Evolutionary conservation across 2,329 filamentous ascomycete species (phyloP).

Genomic region (Thyridium curvatum): DNA sequence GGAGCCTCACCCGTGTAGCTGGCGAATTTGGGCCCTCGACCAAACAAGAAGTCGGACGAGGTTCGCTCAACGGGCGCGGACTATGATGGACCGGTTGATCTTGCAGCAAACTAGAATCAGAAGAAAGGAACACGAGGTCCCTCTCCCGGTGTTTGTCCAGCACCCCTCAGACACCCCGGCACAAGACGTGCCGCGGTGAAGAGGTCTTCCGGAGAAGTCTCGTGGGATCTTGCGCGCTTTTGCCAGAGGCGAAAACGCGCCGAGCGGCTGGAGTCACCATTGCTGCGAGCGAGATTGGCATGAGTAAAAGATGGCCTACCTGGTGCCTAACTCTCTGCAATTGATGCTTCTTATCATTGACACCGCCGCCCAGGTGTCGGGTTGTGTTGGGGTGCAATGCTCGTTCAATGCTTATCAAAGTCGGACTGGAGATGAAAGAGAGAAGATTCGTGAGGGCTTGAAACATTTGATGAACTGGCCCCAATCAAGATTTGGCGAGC

Average conservation of each 20-base stretch:
- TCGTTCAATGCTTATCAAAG: no score
- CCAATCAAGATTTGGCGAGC: no score
- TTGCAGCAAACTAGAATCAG: slow-evolving; percentile 15
- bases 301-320: no score
- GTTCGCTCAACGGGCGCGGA: slow-evolving; percentile 18
- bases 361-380: no score
- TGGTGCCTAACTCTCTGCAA: no score
- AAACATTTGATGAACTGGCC: no score
- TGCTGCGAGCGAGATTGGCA: no score
- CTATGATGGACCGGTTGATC: slow-evolving; percentile 26
- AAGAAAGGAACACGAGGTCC: slow-evolving; percentile 1
- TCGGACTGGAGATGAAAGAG: no score
- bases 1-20: slow-evolving; percentile 24
- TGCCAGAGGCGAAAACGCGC: slow-evolving; percentile 27
- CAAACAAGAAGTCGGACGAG: slow-evolving; percentile 4
- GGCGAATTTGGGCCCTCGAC: no score
- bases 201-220: slow-evolving; percentile 19
- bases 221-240: slow-evolving; percentile 8
- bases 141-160: slow-evolving; percentile 1
- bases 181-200: slow-evolving; percentile 21
- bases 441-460: no score
- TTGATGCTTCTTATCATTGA: no score
- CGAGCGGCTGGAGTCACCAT: slow-evolving; percentile 40
- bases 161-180: slow-evolving; percentile 18
- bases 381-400: no score